A percentile compares a stretch with the other conserved stretches of the same genome.
Conservation (phyloP, 306 rosid species). For the Pyrus betulifolia region DNA sequence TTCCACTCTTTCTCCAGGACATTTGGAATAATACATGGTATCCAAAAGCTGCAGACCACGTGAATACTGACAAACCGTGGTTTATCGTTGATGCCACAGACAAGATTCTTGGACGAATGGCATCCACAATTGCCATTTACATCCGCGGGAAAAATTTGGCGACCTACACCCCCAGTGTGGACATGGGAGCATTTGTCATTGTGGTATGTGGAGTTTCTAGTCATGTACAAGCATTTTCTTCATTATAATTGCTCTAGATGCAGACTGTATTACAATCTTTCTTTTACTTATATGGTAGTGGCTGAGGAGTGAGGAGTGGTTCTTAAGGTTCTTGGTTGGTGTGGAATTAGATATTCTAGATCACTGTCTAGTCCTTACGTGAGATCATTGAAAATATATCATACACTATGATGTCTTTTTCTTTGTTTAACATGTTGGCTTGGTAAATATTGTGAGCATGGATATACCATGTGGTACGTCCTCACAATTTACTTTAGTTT, state of each 20-base stretch:
- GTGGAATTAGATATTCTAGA: background rate
- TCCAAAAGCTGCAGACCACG: constrained; percentile 93
- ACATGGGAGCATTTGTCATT: constrained; percentile 96
- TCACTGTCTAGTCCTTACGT: constrained; percentile 1
- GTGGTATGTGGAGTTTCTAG: constrained; percentile 57
- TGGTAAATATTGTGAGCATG: background rate
- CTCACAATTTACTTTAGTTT: background rate
- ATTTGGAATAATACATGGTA: constrained; percentile 94
- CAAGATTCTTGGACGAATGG: constrained; percentile 82
- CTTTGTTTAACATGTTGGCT: background rate
- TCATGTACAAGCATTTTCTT: background rate
- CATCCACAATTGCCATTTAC: constrained; percentile 79
- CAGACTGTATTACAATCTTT: background rate
- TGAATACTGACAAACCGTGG: constrained; percentile 82
- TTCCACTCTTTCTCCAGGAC: constrained; percentile 39
- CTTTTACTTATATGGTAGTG: constrained; percentile 5
- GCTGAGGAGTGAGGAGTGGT: background rate
- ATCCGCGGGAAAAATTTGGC: constrained; percentile 76
- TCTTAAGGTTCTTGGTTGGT: background rate
- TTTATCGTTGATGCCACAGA: constrained; percentile 88
- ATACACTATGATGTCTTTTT: background rate
- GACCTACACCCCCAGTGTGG: constrained; percentile 91
- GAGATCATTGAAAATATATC: background rate
- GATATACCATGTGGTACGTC: background rate
- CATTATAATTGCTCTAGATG: background rate